These are phyloP conservation scores for Golovinomyces cichoracearum DNA, from an alignment of 2,329 filamentous ascomycete species.

Conservation along the genomic window DNA sequence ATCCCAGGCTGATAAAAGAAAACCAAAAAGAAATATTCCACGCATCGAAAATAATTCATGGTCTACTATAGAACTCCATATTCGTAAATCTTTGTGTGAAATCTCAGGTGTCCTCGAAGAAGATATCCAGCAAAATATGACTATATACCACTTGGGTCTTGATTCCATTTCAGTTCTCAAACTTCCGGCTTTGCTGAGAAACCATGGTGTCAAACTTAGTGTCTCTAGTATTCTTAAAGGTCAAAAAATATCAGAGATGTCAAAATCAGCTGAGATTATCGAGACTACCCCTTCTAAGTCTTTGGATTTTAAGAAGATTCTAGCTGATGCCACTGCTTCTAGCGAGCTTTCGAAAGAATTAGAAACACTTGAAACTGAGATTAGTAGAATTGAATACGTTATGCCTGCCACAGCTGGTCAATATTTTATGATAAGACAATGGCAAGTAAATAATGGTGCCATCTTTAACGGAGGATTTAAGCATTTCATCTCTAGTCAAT, in stretches of 20 bases:
- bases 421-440: constrained; percentile 51
- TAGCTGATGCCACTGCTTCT: constrained; percentile 17
- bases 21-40: not conserved
- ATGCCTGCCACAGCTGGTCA: constrained; percentile 56
- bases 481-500: constrained; percentile 24
- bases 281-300: constrained; percentile 2
- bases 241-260: constrained; percentile 39
- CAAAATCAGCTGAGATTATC: constrained; percentile 14
- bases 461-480: constrained; percentile 52
- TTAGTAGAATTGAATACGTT: constrained; percentile 21
- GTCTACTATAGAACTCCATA: constrained; percentile 14
- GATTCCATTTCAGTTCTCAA: constrained; percentile 88
- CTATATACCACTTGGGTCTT: constrained; percentile 60
- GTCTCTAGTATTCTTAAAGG: constrained; percentile 48
- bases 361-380: constrained; percentile 17
- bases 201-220: constrained; percentile 31
- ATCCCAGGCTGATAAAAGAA: not conserved
- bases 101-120: constrained; percentile 33
- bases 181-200: constrained; percentile 43
- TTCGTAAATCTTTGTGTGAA: constrained; percentile 24
- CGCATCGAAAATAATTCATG: constrained; percentile 10
- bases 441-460: constrained; percentile 38
- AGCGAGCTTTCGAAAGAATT: constrained; percentile 20
- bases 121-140: constrained; percentile 33
- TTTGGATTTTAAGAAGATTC: constrained; percentile 19